phyloP scores from a whole-genome alignment of 495 filamentous ascomycete species.

The Pseudomonodictys pantanalensis region DNA sequence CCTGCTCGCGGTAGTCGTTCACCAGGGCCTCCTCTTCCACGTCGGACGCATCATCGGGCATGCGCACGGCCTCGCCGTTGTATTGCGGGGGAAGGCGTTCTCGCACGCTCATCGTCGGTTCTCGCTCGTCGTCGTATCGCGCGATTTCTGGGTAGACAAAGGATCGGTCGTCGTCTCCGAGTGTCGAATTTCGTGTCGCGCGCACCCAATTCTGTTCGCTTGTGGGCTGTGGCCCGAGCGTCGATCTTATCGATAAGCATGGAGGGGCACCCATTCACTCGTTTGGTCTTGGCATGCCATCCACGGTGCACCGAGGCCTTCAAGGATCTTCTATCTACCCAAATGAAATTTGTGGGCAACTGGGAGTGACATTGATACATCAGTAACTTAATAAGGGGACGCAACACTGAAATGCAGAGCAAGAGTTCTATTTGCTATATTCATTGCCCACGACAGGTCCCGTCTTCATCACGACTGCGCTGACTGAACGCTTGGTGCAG shows the following conservation, averaged over 20 bases:
- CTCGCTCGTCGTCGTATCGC: background rate
- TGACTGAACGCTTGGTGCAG: no score
- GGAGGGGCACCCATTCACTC: background rate
- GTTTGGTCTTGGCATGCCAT: background rate
- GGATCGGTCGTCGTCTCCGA: background rate
- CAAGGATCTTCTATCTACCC: no score
- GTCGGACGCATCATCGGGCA: constrained; percentile 73
- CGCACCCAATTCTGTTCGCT: background rate
- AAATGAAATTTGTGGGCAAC: no score
- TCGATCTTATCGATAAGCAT: constrained; percentile 1
- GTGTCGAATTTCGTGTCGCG: background rate
- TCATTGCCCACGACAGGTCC: no score
- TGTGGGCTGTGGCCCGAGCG: background rate
- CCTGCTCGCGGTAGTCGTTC: constrained; percentile 91
- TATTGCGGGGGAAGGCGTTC: constrained; percentile 5
- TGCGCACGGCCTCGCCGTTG: constrained; percentile 19
- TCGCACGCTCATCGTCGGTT: constrained; percentile 27
- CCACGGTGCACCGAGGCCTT: background rate
- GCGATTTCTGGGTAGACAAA: background rate
- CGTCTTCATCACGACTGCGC: no score
- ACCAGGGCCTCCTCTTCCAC: constrained; percentile 91
- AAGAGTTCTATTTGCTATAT: no score
- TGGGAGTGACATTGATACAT: no score
- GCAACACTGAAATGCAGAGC: no score
- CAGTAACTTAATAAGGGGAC: no score